Percentiles rank a stretch among this genome's conserved stretches.
phyloP scores from a whole-genome alignment of 441 rosid genomes.

The Bruguiera hainesii region DNA sequence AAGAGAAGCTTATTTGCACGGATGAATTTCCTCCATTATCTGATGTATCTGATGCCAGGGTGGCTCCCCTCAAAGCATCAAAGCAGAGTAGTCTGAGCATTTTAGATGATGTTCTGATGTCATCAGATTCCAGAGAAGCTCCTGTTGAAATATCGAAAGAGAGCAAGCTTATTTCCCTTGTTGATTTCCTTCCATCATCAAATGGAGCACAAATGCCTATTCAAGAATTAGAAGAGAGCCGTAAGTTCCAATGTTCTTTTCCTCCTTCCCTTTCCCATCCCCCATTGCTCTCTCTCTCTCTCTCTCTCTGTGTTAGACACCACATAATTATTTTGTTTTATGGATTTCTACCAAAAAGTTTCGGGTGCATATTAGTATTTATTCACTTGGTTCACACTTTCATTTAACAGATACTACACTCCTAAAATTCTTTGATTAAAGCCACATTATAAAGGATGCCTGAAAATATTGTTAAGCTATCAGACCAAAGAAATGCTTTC shows the following conservation, averaged over 20 bases:
- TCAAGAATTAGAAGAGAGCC: constrained; percentile 27
- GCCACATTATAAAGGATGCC: too few species aligned
- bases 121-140: constrained; percentile 15
- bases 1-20: constrained; percentile 18
- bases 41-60: constrained; percentile 10
- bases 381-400: neutral
- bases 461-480: too few species aligned
- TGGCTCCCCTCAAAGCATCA: constrained; percentile 18
- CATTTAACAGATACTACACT: neutral
- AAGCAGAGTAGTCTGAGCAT: constrained; percentile 18
- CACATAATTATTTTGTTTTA: too few species aligned
- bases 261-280: neutral
- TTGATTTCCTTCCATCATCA: constrained; percentile 19
- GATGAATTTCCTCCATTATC: constrained; percentile 22
- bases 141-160: constrained; percentile 25
- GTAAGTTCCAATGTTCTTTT: constrained; percentile 35
- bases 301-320: neutral
- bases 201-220: constrained; percentile 11
- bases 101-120: constrained; percentile 17
- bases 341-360: too few species aligned
- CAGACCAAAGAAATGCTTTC: too few species aligned
- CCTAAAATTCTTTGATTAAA: too few species aligned
- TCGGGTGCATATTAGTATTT: neutral
- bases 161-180: constrained; percentile 19
- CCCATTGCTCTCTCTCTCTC: neutral